These are phyloP conservation scores for Besnoitia besnoiti DNA, from an alignment of 169 alveolate genomes.

Conservation along the genomic window DNA sequence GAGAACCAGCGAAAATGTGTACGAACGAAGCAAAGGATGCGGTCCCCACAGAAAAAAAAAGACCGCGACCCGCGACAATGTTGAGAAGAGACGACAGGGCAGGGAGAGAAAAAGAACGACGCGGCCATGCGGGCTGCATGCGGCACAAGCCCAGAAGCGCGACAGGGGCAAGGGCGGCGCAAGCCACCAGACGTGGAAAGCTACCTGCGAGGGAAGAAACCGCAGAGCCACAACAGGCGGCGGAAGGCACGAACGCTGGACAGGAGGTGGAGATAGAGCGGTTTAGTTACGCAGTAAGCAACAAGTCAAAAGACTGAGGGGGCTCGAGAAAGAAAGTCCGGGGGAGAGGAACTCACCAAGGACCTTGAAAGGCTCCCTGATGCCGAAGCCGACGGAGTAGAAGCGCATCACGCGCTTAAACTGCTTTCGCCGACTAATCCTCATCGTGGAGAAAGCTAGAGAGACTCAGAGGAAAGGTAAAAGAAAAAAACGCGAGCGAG, in stretches of 20 bases:
- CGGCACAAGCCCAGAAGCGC: background rate
- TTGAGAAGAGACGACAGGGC: background rate
- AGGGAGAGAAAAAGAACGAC: background rate
- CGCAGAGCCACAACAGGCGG: background rate
- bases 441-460: slow-evolving; percentile 15
- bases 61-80: background rate
- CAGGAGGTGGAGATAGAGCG: background rate
- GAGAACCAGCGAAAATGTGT: background rate
- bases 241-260: background rate
- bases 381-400: slow-evolving; percentile 50
- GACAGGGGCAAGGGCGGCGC: background rate
- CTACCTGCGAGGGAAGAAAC: background rate
- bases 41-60: background rate
- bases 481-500: too few relatives aligned
- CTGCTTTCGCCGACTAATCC: slow-evolving; percentile 26
- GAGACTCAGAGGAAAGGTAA: background rate
- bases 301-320: background rate
- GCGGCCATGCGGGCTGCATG: background rate
- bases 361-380: slow-evolving; percentile 50
- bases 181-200: background rate
- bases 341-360: slow-evolving; percentile 25
- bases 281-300: background rate
- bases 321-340: background rate
- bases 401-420: slow-evolving; percentile 54
- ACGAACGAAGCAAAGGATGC: background rate